Evolutionary conservation across 1,284 basidiomycete species (phyloP).

Genomic region (Trametes versicolor): DNA sequence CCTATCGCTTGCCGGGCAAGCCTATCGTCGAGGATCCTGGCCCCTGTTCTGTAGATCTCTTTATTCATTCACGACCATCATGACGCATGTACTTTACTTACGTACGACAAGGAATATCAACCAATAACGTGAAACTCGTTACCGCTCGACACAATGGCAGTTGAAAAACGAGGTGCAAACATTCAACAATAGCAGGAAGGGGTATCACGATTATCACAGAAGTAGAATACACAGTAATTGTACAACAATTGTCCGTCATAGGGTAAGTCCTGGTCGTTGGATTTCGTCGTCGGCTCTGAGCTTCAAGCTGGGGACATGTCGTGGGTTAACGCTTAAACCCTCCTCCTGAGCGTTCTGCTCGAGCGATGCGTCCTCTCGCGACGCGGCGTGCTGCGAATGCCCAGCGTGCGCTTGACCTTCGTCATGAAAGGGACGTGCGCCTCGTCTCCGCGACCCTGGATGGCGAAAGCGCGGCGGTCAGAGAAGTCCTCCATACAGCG

Average conservation of each 20-base stretch:
- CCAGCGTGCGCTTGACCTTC: slow-evolving; percentile 59
- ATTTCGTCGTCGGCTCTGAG: neutral
- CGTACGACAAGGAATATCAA: neutral
- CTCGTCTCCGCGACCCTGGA: slow-evolving; percentile 50
- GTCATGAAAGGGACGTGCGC: slow-evolving; percentile 61
- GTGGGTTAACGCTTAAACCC: slow-evolving; percentile 3
- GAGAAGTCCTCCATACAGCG: neutral
- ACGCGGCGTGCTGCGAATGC: slow-evolving; percentile 57
- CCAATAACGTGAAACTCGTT: neutral
- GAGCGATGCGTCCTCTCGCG: slow-evolving; percentile 9
- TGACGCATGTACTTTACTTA: neutral
- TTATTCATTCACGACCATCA: slow-evolving; percentile 7
- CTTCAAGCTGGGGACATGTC: neutral
- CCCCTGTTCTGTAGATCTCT: neutral
- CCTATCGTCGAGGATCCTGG: neutral
- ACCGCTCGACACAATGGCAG: too few species aligned
- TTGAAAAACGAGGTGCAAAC: too few species aligned
- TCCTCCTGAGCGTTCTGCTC: slow-evolving; percentile 12
- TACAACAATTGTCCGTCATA: neutral
- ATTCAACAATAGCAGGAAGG: too few species aligned
- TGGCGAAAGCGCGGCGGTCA: slow-evolving; percentile 18
- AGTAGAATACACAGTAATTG: too few species aligned
- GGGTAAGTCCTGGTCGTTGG: neutral
- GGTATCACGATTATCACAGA: too few species aligned
- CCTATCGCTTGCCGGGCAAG: slow-evolving; percentile 16